Evolutionary conservation across 2,329 filamentous ascomycete genomes (phyloP).

Genomic region (Penicillium sp.): DNA sequence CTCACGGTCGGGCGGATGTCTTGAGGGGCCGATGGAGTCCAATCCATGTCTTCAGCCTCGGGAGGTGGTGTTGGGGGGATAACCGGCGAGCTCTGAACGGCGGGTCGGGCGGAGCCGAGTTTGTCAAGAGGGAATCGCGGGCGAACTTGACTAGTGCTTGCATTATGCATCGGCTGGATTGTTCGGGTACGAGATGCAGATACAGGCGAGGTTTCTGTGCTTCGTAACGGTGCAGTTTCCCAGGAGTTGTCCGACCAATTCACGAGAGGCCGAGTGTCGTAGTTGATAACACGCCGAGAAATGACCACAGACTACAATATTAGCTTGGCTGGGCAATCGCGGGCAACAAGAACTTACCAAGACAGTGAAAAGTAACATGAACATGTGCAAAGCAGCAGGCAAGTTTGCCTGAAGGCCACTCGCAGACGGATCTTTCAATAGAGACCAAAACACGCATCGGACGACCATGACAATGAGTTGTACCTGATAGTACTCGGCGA

Average conservation of each 20-base stretch:
- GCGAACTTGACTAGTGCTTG: conserved; percentile 17
- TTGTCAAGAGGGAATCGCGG: conserved; percentile 47
- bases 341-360: conserved; percentile 33
- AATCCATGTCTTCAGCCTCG: conserved; percentile 54
- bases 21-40: conserved; percentile 51
- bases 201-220: conserved; percentile 21
- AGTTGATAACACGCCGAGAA: conserved; percentile 43
- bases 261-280: conserved; percentile 47
- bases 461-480: conserved; percentile 51
- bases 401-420: conserved; percentile 36
- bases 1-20: conserved; percentile 38
- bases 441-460: conserved; percentile 50
- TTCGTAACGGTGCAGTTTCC: conserved; percentile 30
- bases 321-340: conserved; percentile 16
- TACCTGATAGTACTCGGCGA: conserved; percentile 51
- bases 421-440: conserved; percentile 44
- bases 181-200: conserved; percentile 20
- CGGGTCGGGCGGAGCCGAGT: conserved; percentile 36
- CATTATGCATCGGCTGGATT: conserved; percentile 17
- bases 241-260: conserved; percentile 45
- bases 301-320: conserved; percentile 40
- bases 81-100: conserved; percentile 24
- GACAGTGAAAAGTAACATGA: conserved; percentile 46
- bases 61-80: conserved; percentile 44
- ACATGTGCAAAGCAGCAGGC: conserved; percentile 42